Evolutionary conservation across 257 asterid species (phyloP).

Genomic region (Pogostemon cablin): DNA sequence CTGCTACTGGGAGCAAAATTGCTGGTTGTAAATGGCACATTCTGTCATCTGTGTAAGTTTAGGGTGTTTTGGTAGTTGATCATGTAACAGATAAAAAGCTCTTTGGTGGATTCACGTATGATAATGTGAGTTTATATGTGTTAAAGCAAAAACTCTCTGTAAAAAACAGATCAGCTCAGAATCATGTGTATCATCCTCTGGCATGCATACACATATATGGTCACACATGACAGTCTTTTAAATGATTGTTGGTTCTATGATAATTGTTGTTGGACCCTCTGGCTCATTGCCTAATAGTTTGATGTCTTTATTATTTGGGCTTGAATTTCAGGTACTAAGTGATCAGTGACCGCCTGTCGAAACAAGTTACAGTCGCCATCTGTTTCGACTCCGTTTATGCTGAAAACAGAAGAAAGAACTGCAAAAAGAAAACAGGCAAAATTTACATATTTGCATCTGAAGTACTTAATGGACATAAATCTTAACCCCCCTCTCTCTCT

Average conservation of each 20-base stretch:
- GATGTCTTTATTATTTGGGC: neutral
- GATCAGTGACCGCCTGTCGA: slow-evolving; percentile 64
- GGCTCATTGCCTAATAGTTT: neutral
- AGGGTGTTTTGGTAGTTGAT: slow-evolving; percentile 1
- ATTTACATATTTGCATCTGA: neutral
- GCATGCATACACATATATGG: neutral
- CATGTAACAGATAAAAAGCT: neutral
- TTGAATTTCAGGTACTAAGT: slow-evolving; percentile 58
- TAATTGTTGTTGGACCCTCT: neutral
- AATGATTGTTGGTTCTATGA: neutral
- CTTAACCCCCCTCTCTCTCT: neutral
- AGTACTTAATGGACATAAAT: too few relatives aligned
- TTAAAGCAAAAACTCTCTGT: neutral
- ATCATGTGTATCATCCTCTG: too few relatives aligned
- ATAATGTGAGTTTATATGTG: neutral
- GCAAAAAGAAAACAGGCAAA: slow-evolving; percentile 89
- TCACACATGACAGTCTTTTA: neutral
- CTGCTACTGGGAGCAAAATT: slow-evolving; percentile 65
- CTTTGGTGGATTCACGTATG: neutral
- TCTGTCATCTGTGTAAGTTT: slow-evolving; percentile 79
- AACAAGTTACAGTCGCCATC: slow-evolving; percentile 76
- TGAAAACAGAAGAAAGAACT: slow-evolving; percentile 96
- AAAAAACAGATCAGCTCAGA: neutral
- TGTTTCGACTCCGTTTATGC: slow-evolving; percentile 66
- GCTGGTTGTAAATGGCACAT: slow-evolving; percentile 77